Evolutionary conservation across 148 eudicot genomes (phyloP), one percentile per base, ranked within the genome.

Genomic region (Cornus kousa): DNA sequence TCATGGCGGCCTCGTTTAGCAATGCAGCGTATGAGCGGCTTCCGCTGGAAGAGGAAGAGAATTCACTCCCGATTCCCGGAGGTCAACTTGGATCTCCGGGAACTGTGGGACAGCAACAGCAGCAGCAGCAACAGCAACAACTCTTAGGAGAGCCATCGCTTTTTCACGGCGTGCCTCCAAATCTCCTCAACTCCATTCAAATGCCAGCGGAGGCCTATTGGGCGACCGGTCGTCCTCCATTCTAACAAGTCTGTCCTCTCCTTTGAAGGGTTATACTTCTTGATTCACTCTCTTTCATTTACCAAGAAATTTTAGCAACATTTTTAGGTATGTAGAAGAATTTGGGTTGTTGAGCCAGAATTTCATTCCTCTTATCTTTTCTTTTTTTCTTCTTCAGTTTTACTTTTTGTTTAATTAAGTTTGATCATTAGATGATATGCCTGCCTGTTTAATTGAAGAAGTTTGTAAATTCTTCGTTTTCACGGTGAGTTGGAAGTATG

Each of bases 1-100:
- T 93, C 0, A 93, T 93, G 95, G 92, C 98, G 0, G 98, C 98
- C 0, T 93, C 98, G 1, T 93, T 93, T 55, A 89, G 98, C 40
- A 93, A 93, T 53, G 98, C 98, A 17, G 98, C 95, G 0, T 93
- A 93, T 59, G 98, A 93, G 73, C 75, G 98, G 80, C 85, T 93
- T 16, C 98, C 98, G 0, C 80, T 93, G 0, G 98, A 93, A n/a
- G 95, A 93, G 20, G 98, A 93, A 4, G 93, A 86, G 0, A 76
- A 55, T 13, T 74, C 55, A 16, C 8, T 80, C 67, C 85, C 82
- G 23, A 77, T 91, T 85, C 89, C 79, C 39, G 89, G 83, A 0
- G 85, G 88, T 32, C 65, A 78, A 3, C 82, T 82, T 55, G 92
- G 86, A 10, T 81, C 86, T 7, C 91, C 90, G 1, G 80, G 81